Evolutionary conservation across 2,329 filamentous ascomycete genomes (phyloP), one percentile per base, ranked within the genome.

Genomic region (Gaeumannomyces sp.): DNA sequence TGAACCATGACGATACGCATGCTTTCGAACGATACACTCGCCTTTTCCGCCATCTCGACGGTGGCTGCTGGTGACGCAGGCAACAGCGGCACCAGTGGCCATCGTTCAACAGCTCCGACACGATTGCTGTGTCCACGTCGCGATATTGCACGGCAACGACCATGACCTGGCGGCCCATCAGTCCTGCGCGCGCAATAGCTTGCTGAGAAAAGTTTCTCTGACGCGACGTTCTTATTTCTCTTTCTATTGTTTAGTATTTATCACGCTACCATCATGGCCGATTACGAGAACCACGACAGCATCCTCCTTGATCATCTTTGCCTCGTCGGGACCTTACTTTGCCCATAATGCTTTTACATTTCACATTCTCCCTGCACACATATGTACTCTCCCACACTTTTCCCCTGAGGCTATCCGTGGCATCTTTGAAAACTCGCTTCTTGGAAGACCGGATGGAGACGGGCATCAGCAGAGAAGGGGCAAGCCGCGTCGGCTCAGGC

Each of bases 231-330:
- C 57, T 59, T 5, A 28, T 59, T 59, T 59, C 11, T 59, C 57
- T 29, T 28, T 4, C 45, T 53, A 53, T n/a, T 53, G 45, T 53
- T 25, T 53, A 53, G 8, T 53, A 53, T 25, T 59, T 59, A 59
- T 28, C 8, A 28, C 25, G 57, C 27, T 28, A 31, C 57, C 25
- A 59, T 28, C 57, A 59, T 59, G 57, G 29, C 57, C 57, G 57
- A 58, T 28, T 31, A 59, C 57, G 29, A 59, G 57, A 28, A 59
- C 57, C 57, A 59, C 57, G 29, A 59, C 25, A 59, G 45, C 45
- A 53, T 53, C 45, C 45, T 53, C 45, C 45, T 53, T 25, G 45
- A 53, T n/a, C 45, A 53, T 53, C 6, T 53, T 53, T 53, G 45
- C 45, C 45, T 53, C 22, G 45, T 53, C 45, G 45, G 45, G 45